A percentile compares a stretch with the other conserved stretches of the same genome.
Conservation (phyloP, 768 basidiomycete species). For the Hypholoma sublateritium region DNA sequence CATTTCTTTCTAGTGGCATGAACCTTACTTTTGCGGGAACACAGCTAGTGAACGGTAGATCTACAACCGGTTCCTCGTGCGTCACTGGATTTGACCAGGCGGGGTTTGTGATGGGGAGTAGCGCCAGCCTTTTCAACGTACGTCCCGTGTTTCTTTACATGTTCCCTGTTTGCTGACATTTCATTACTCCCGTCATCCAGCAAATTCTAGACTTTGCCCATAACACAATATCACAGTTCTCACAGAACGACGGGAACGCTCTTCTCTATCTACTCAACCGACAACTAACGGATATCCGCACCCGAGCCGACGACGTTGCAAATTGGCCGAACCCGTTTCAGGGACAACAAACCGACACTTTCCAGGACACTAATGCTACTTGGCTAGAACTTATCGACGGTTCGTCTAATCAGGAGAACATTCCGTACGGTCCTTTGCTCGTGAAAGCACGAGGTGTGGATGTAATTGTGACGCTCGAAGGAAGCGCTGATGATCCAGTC, state of each 20-base stretch:
- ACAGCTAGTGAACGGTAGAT: slow-evolving; percentile 53
- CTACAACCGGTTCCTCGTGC: slow-evolving; percentile 57
- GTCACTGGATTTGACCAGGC: slow-evolving; percentile 75
- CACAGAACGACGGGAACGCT: slow-evolving; percentile 31
- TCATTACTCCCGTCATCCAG: slow-evolving; percentile 22
- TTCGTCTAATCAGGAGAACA: slow-evolving; percentile 64
- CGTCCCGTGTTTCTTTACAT: not conserved
- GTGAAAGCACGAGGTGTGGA: slow-evolving; percentile 70
- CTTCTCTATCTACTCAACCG: slow-evolving; percentile 49
- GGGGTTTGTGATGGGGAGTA: slow-evolving; percentile 74
- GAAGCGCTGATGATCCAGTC: slow-evolving; percentile 50
- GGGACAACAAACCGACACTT: slow-evolving; percentile 47
- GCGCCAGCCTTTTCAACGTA: slow-evolving; percentile 69
- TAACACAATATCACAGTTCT: slow-evolving; percentile 41
- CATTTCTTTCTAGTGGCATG: slow-evolving; percentile 67
- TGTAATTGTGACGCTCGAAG: slow-evolving; percentile 75
- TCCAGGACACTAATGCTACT: slow-evolving; percentile 48
- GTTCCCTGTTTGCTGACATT: not conserved
- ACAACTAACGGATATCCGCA: slow-evolving; percentile 48
- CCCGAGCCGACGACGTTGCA: slow-evolving; percentile 57
- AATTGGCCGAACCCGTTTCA: slow-evolving; percentile 70
- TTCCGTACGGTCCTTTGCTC: slow-evolving; percentile 71
- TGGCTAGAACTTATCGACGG: slow-evolving; percentile 73
- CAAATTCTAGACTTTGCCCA: slow-evolving; percentile 48
- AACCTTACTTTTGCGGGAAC: slow-evolving; percentile 68